Evolutionary conservation across 176 grass and related monocot species (phyloP).

Genomic region (Tuctoria greenei): DNA sequence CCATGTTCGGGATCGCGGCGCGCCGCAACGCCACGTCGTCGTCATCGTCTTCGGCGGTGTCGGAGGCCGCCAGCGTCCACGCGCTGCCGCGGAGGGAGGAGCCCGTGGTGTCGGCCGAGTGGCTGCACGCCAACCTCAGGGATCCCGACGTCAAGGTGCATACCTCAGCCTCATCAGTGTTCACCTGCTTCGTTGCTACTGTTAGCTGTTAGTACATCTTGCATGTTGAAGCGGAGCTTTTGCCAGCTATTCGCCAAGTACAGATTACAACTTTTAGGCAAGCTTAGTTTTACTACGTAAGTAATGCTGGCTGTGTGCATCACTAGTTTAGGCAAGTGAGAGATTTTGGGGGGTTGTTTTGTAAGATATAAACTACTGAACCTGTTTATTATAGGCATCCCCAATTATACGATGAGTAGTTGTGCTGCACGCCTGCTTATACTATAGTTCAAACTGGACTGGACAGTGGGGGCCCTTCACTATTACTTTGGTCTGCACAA

Average conservation of each 20-base stretch:
- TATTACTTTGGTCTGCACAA: not conserved
- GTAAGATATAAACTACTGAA: not conserved
- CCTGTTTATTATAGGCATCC: not conserved
- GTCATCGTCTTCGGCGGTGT: no score
- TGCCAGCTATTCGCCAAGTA: not conserved
- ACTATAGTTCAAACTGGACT: not conserved
- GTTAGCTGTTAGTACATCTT: not conserved
- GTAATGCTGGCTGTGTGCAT: not conserved
- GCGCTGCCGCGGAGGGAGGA: constrained; percentile 46
- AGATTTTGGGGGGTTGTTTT: not conserved
- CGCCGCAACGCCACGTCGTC: constrained; percentile 56
- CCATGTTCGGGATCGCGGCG: constrained; percentile 40
- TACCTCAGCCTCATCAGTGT: not conserved
- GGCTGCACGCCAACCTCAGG: constrained; percentile 83
- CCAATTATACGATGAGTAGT: not conserved
- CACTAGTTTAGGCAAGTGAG: not conserved
- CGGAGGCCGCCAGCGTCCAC: constrained; percentile 45
- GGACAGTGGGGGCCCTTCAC: not conserved
- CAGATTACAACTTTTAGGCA: not conserved
- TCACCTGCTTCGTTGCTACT: not conserved
- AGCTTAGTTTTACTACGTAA: not conserved
- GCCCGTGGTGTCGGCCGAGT: constrained; percentile 83
- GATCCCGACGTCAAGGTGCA: constrained; percentile 81
- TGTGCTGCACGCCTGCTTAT: not conserved
- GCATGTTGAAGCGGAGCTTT: not conserved